Base-by-base conservation (phyloP, 495 filamentous ascomycete species). In the Parathielavia hyrcaniae region DNA sequence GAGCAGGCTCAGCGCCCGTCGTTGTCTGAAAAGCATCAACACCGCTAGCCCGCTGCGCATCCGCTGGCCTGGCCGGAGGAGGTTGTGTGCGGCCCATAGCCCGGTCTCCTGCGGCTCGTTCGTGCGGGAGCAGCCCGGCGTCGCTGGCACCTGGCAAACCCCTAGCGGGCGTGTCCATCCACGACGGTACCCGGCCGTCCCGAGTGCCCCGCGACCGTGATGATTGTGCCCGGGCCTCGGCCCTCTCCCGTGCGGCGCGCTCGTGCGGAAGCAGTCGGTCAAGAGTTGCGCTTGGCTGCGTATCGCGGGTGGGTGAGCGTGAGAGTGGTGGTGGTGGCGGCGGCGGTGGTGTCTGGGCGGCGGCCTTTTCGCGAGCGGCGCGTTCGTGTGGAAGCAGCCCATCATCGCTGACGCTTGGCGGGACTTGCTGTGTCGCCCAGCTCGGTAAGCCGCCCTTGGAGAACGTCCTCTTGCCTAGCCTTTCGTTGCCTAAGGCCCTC, bases 371-470 rank as follows among this genome's bases (percentile, higher is more conserved):
- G 8, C 30, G 22, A 14, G 26, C 30, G 16, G 34, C 46, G 22
- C 38, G 55, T 50, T 57, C 54, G 43, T 48, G 57, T 0, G 61
- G 61, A 17, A 63, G 61, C 50, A 60, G 26, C 2, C 26, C 38
- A 20, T 55, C 51, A 16, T 46, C 32, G 40, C 10, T 19, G 11
- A n/a, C 16, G 1, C 30, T 10, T 8, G 36, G 46, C 9, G 32
- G 9, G 19, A 12, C 26, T 16, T 26, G 54, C 39, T 50, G 50
- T n/a, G 40, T 54, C 3, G 50, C 50, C 57, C 57, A 59, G 36
- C 43, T 59, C n/a, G 57, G 57, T 4, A 59, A 23, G 30, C 20
- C 50, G 6, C 8, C 11, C 5, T 16, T 36, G 3, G 32, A 41
- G 17, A 57, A 41, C 1, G 10, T 0, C 13, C 55, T 20, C 14